Percentiles rank a stretch among this genome's conserved stretches.
Conservation (phyloP, 164 flowering plant genomes). For the Liquidambar formosana region DNA sequence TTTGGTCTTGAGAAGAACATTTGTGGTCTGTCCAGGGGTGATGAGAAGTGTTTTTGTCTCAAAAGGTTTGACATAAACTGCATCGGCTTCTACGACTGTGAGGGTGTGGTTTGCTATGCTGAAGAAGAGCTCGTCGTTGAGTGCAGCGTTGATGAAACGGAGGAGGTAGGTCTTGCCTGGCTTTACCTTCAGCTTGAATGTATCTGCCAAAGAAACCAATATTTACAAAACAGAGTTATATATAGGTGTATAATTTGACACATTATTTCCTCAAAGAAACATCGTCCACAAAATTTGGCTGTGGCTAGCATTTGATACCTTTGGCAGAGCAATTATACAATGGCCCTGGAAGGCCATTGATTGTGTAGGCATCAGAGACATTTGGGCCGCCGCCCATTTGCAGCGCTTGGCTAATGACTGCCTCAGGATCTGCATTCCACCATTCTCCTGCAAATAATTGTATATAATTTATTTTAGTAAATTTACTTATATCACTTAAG, state of each 20-base stretch:
- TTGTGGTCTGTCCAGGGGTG: conserved; percentile 17
- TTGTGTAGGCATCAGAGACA: conserved; percentile 32
- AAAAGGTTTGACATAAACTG: conserved; percentile 22
- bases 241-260: no score
- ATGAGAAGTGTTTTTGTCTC: conserved; percentile 9
- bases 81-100: conserved; percentile 22
- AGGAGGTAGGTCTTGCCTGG: conserved; percentile 12
- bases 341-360: conserved; percentile 31
- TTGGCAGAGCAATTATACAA: conserved; percentile 25
- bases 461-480: background rate
- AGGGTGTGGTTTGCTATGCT: conserved; percentile 18
- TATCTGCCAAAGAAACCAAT: background rate
- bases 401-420: conserved; percentile 21
- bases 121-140: conserved; percentile 21
- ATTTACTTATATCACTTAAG: no score
- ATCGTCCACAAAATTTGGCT: no score
- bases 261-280: no score
- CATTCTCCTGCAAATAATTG: conserved; percentile 19
- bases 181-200: conserved; percentile 10
- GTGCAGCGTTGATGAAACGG: conserved; percentile 9
- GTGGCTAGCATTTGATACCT: conserved; percentile 10
- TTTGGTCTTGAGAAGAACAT: conserved; percentile 16
- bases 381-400: conserved; percentile 29
- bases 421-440: conserved; percentile 29
- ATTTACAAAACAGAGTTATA: no score